Evolutionary conservation across 75 land plant genomes (phyloP).

Genomic region (Cryptomeria japonica): DNA sequence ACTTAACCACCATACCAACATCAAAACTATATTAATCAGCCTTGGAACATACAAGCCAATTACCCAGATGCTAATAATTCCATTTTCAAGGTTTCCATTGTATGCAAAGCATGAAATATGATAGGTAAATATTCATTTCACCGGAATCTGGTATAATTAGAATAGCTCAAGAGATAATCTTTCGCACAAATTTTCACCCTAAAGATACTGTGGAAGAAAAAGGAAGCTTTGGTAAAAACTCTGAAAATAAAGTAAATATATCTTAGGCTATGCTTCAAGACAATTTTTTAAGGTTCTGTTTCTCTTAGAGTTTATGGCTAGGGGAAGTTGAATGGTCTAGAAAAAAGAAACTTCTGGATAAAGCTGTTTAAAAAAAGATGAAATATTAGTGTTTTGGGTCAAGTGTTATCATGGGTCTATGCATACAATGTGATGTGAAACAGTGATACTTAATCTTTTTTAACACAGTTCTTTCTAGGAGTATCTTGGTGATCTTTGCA

Average conservation of each 20-base stretch:
- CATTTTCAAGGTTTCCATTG: background rate
- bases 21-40: too few relatives aligned
- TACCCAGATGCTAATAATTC: background rate
- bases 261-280: too few relatives aligned
- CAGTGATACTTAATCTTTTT: background rate
- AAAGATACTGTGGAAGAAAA: too few relatives aligned
- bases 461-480: background rate
- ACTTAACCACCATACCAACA: too few relatives aligned
- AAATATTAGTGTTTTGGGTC: background rate
- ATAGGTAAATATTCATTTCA: background rate
- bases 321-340: too few relatives aligned
- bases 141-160: background rate
- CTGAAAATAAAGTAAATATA: too few relatives aligned
- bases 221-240: too few relatives aligned
- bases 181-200: too few relatives aligned
- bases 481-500: constrained; percentile 13
- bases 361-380: background rate
- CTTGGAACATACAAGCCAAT: background rate
- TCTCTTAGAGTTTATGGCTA: too few relatives aligned
- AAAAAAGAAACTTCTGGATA: background rate
- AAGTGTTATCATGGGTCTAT: too few relatives aligned
- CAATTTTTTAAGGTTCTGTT: too few relatives aligned
- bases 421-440: too few relatives aligned
- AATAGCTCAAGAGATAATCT: background rate
- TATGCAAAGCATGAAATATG: background rate